phyloP scores from a whole-genome alignment of 2,329 filamentous ascomycete species.

The Cadophora luteo-olivacea region DNA sequence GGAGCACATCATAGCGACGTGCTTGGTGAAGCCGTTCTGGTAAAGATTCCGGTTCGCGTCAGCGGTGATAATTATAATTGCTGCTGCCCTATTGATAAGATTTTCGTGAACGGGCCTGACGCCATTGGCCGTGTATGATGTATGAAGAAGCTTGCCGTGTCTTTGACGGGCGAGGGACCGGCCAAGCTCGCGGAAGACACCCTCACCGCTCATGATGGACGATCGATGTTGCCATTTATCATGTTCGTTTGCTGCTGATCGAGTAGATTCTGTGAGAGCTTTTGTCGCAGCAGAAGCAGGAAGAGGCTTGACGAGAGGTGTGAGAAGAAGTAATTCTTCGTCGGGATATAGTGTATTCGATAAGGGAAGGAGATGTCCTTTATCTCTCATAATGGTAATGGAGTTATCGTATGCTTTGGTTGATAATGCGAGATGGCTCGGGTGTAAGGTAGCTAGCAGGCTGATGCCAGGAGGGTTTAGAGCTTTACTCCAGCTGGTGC shows the following conservation, averaged over 20 bases:
- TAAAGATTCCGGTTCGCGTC: conserved; percentile 95
- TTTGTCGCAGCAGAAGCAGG: conserved; percentile 86
- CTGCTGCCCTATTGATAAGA: conserved; percentile 84
- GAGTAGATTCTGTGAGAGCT: conserved; percentile 64
- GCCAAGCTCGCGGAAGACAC: conserved; percentile 89
- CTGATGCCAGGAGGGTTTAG: conserved; percentile 84
- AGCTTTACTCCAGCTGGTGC: conserved; percentile 89
- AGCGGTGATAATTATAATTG: conserved; percentile 89
- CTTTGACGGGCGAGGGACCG: conserved; percentile 85
- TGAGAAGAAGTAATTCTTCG: conserved; percentile 88
- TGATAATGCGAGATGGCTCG: conserved; percentile 80
- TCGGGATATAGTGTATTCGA: conserved; percentile 81
- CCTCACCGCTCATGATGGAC: conserved; percentile 86
- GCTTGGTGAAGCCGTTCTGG: conserved; percentile 93
- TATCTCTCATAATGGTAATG: conserved; percentile 91
- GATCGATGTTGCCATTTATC: conserved; percentile 64
- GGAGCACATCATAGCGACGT: conserved; percentile 94
- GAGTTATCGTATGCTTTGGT: conserved; percentile 89
- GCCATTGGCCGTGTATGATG: conserved; percentile 93
- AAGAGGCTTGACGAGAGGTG: conserved; percentile 89
- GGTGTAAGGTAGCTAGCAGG: conserved; percentile 80
- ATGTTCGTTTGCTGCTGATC: conserved; percentile 50
- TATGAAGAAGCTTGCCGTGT: conserved; percentile 87
- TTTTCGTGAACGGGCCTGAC: conserved; percentile 93
- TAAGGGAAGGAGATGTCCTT: conserved; percentile 82